A percentile compares a stretch with the other conserved stretches of the same genome.
Evolutionary conservation across 2,329 filamentous ascomycete genomes (phyloP).

Genomic region (Talaromyces pinophilus): DNA sequence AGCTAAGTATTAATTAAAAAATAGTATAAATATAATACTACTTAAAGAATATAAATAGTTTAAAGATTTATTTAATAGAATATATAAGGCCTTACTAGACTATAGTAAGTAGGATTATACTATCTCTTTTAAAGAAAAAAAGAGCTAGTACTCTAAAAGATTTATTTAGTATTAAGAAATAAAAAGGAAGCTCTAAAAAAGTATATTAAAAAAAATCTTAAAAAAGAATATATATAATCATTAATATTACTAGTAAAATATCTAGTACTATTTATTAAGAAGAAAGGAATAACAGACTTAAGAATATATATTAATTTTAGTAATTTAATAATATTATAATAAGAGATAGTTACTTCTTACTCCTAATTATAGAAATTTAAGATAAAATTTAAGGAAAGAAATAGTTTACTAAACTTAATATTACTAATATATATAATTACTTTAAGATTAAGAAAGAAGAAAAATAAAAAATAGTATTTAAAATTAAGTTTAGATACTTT

Average conservation of each 20-base stretch:
- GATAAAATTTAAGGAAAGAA: background rate
- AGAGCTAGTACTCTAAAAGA: no score
- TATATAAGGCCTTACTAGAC: no score
- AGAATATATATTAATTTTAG: background rate
- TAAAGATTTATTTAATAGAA: no score
- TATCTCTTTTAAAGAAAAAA: no score
- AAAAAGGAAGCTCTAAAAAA: no score
- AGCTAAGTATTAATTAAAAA: no score
- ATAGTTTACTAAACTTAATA: background rate
- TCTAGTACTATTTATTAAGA: background rate
- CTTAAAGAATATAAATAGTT: no score
- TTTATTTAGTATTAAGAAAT: no score
- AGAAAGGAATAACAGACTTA: background rate
- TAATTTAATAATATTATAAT: background rate
- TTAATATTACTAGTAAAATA: background rate
- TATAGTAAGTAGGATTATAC: no score
- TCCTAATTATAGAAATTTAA: background rate
- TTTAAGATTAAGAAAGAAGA: background rate
- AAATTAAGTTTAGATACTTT: no score
- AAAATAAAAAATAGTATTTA: background rate
- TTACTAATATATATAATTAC: background rate
- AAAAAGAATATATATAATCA: background rate
- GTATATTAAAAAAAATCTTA: no score
- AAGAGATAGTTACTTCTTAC: background rate
- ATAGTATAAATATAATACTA: no score